Evolutionary conservation across 2,329 filamentous ascomycete genomes (phyloP).

Genomic region (Xylariales sp.): DNA sequence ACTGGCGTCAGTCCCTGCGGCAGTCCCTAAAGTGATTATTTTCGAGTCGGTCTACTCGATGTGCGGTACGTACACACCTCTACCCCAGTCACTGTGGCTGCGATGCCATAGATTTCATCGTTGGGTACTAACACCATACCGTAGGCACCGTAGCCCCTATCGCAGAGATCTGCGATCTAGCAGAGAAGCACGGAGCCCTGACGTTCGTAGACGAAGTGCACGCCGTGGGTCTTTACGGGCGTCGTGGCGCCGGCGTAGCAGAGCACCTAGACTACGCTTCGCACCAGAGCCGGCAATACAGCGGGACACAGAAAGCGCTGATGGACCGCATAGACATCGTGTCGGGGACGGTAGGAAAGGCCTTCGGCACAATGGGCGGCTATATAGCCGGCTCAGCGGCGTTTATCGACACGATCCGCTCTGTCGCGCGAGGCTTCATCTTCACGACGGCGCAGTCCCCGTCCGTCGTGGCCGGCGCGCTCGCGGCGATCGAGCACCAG

Average conservation of each 20-base stretch:
- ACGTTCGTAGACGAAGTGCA: slow-evolving; percentile 99
- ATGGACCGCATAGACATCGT: slow-evolving; percentile 98
- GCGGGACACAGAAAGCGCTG: slow-evolving; percentile 52
- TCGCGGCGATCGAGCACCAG: slow-evolving; percentile 93
- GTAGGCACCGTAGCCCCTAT: slow-evolving; percentile 88
- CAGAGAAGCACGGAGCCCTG: slow-evolving; percentile 95
- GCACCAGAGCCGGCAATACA: too few species aligned
- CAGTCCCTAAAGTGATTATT: slow-evolving; percentile 95
- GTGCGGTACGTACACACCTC: slow-evolving; percentile 68
- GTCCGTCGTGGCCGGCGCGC: slow-evolving; percentile 94
- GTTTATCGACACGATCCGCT: slow-evolving; percentile 91
- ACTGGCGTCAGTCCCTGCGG: slow-evolving; percentile 83
- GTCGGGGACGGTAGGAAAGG: slow-evolving; percentile 95
- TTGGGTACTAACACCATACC: not conserved
- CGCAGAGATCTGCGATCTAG: slow-evolving; percentile 92
- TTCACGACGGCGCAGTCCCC: slow-evolving; percentile 97
- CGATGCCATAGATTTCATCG: too few species aligned
- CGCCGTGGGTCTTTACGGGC: slow-evolving; percentile 98
- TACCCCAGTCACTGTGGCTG: not conserved
- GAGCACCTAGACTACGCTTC: slow-evolving; percentile 96
- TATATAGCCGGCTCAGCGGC: slow-evolving; percentile 92
- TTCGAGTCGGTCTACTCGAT: slow-evolving; percentile 99
- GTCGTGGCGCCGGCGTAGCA: slow-evolving; percentile 92
- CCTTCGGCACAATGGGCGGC: slow-evolving; percentile 95
- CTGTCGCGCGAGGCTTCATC: slow-evolving; percentile 95